Evolutionary conservation across 2,329 filamentous ascomycete species (phyloP).

Genomic region (Cladorrhinum sp.): DNA sequence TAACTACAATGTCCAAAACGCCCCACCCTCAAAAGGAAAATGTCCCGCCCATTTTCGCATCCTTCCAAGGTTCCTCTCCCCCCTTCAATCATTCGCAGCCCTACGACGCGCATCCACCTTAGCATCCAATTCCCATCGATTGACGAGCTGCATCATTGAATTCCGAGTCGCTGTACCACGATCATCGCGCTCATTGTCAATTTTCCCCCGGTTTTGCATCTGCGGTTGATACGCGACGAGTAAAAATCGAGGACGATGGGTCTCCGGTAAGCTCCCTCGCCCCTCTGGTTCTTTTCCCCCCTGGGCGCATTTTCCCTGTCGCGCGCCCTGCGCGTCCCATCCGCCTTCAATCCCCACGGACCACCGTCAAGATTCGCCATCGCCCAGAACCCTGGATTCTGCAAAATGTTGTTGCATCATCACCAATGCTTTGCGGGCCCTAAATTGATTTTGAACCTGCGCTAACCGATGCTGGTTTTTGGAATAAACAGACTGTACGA

Average conservation of each 20-base stretch:
- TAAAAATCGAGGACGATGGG: constrained; percentile 26
- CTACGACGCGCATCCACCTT: constrained; percentile 27
- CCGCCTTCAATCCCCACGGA: constrained; percentile 13
- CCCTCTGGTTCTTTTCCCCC: constrained; percentile 9
- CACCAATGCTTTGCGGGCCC: background rate
- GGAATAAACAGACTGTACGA: constrained; percentile 31
- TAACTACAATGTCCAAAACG: background rate
- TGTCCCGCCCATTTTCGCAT: constrained; percentile 24
- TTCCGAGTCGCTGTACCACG: constrained; percentile 12
- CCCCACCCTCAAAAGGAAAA: constrained; percentile 24
- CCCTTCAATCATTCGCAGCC: constrained; percentile 25
- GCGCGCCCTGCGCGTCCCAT: constrained; percentile 17
- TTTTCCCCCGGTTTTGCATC: constrained; percentile 15
- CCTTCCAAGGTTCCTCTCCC: constrained; percentile 17
- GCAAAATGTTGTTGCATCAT: constrained; percentile 7
- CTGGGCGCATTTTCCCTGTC: constrained; percentile 14
- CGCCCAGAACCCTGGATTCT: background rate
- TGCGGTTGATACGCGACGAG: constrained; percentile 1
- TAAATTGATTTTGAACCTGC: constrained; percentile 1
- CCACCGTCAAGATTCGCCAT: constrained; percentile 11
- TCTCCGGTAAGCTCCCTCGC: constrained; percentile 28
- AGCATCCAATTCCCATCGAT: constrained; percentile 24
- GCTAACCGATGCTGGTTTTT: constrained; percentile 18
- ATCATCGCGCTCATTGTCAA: constrained; percentile 16
- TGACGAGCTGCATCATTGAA: constrained; percentile 23